Evolutionary conservation across 805 yeast species (phyloP).

Genomic region (Candida verbasci): DNA sequence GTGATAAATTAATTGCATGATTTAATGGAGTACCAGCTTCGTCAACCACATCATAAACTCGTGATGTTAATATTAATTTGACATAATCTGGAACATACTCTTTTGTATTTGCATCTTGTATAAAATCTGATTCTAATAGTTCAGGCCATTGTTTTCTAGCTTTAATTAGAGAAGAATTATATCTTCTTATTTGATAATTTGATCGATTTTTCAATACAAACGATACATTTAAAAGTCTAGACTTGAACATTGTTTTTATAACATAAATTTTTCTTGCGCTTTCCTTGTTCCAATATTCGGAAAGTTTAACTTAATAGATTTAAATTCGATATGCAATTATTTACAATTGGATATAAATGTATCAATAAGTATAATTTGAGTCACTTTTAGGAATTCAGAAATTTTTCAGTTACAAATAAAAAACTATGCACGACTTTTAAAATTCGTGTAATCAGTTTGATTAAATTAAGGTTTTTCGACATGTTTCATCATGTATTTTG

Average conservation of each 20-base stretch:
- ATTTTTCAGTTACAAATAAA: constrained; percentile 1
- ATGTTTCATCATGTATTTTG: background rate
- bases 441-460: no score
- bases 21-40: constrained; percentile 76
- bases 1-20: constrained; percentile 68
- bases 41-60: constrained; percentile 91
- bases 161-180: constrained; percentile 5
- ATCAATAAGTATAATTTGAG: constrained; percentile 1
- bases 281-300: background rate
- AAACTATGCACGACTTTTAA: background rate
- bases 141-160: constrained; percentile 39
- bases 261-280: background rate
- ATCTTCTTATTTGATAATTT: background rate
- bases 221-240: background rate
- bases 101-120: constrained; percentile 33
- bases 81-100: constrained; percentile 84
- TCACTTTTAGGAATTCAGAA: constrained; percentile 3
- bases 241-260: background rate
- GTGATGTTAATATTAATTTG: constrained; percentile 81
- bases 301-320: background rate
- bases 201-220: background rate
- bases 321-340: constrained; percentile 2
- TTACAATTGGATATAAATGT: background rate
- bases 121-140: constrained; percentile 46
- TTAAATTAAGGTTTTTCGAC: no score